Conservation (phyloP, 257 asterid genomes). For the Fraxinus anomala region DNA sequence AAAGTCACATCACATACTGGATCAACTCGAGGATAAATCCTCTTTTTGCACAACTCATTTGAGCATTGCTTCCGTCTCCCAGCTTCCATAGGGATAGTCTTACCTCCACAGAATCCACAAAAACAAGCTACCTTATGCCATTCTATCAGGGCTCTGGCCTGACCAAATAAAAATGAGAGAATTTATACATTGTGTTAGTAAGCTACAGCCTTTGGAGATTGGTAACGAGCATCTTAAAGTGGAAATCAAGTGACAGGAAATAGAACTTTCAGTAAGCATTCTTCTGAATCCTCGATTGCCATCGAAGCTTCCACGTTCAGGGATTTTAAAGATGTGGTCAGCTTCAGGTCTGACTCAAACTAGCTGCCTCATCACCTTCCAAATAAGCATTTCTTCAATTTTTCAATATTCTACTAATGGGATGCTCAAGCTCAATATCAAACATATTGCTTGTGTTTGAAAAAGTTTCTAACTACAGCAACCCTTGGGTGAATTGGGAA, state of each 20-base stretch:
- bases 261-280: background rate
- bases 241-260: background rate
- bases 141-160: slow-evolving; percentile 94
- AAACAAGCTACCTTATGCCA: slow-evolving; percentile 76
- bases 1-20: slow-evolving; percentile 58
- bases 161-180: slow-evolving; percentile 26
- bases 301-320: background rate
- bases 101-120: slow-evolving; percentile 84
- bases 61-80: slow-evolving; percentile 87
- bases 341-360: background rate
- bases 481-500: background rate
- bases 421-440: background rate
- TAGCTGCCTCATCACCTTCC: background rate
- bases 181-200: background rate
- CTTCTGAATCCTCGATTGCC: background rate
- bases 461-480: background rate
- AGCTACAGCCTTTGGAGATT: background rate
- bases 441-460: background rate
- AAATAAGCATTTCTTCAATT: background rate
- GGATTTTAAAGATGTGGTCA: background rate
- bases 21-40: slow-evolving; percentile 93
- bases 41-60: slow-evolving; percentile 72
- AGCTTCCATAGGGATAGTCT: slow-evolving; percentile 71
- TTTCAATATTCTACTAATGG: background rate
- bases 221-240: background rate